Percentiles rank a stretch among this genome's conserved stretches.
phyloP scores from a whole-genome alignment of 2,329 filamentous ascomycete genomes.

The Diatrype stigma region DNA sequence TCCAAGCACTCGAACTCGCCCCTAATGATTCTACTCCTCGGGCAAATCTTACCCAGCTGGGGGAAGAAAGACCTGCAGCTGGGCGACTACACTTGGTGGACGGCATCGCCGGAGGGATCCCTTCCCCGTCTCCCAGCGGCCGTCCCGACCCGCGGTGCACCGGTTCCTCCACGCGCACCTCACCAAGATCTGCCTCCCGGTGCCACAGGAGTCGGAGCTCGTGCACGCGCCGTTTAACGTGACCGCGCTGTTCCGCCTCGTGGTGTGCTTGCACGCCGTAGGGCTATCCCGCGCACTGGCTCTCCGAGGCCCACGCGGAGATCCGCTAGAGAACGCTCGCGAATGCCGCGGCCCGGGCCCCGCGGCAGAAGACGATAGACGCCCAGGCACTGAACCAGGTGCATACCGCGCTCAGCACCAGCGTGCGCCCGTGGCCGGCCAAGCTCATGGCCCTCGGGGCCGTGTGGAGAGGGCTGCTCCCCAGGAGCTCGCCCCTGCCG shows the following conservation, averaged over 20 bases:
- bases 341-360: constrained; percentile 18
- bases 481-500: background rate
- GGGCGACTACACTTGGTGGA: constrained; percentile 16
- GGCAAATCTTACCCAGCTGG: constrained; percentile 11
- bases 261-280: constrained; percentile 13
- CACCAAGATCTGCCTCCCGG: constrained; percentile 23
- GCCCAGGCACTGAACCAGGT: constrained; percentile 3
- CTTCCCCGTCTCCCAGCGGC: constrained; percentile 6
- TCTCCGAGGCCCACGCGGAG: constrained; percentile 13
- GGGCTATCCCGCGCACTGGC: constrained; percentile 26
- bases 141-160: constrained; percentile 15
- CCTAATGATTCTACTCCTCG: constrained; percentile 1
- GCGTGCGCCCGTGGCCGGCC: constrained; percentile 13
- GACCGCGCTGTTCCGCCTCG: constrained; percentile 16
- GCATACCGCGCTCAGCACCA: constrained; percentile 3
- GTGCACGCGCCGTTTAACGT: constrained; percentile 22
- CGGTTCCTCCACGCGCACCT: constrained; percentile 20
- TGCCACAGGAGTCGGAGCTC: constrained; percentile 8
- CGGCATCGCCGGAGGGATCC: background rate
- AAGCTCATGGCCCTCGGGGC: constrained; percentile 17
- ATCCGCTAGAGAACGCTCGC: constrained; percentile 14
- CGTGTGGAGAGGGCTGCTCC: constrained; percentile 16
- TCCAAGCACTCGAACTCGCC: background rate
- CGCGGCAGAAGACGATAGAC: constrained; percentile 8
- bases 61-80: constrained; percentile 1